These are phyloP conservation scores for Populus simonii DNA, from an alignment of 345 rosid genomes.

Conservation along the genomic window DNA sequence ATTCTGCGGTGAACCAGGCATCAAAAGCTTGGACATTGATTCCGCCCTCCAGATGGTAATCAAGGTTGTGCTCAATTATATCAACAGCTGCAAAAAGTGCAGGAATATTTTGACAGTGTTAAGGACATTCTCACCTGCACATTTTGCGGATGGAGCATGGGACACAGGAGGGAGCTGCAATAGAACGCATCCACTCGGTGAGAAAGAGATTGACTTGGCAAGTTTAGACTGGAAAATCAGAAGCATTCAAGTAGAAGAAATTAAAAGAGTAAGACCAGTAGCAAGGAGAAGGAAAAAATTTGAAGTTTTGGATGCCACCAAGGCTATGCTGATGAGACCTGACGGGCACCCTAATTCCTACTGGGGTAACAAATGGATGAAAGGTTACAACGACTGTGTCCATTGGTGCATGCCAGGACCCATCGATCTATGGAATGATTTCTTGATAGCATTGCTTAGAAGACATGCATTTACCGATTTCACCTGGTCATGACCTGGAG, in stretches of 20 bases:
- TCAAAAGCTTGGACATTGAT: constrained; percentile 34
- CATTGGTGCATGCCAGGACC: constrained; percentile 98
- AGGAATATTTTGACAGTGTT: constrained; percentile 37
- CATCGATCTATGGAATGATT: constrained; percentile 69
- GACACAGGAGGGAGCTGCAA: constrained; percentile 66
- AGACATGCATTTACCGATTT: not conserved
- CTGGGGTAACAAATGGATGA: constrained; percentile 85
- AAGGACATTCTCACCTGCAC: constrained; percentile 84
- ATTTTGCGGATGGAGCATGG: constrained; percentile 84
- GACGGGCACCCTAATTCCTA: constrained; percentile 73
- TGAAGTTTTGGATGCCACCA: constrained; percentile 56
- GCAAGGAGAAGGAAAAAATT: constrained; percentile 35
- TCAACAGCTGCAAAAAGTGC: constrained; percentile 37
- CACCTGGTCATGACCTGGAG: too few species aligned
- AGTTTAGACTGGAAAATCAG: constrained; percentile 49
- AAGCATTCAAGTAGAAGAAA: constrained; percentile 51
- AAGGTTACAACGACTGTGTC: constrained; percentile 70
- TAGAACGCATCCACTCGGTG: constrained; percentile 48
- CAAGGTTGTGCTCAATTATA: constrained; percentile 42
- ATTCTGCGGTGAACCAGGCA: constrained; percentile 49
- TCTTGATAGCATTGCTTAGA: constrained; percentile 46
- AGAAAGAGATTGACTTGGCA: constrained; percentile 18
- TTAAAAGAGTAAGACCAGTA: constrained; percentile 20
- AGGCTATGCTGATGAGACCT: constrained; percentile 71
- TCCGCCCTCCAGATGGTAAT: constrained; percentile 49